Base-by-base conservation (phyloP, 768 basidiomycete species). In the Dictyophora rubrovolvata region DNA sequence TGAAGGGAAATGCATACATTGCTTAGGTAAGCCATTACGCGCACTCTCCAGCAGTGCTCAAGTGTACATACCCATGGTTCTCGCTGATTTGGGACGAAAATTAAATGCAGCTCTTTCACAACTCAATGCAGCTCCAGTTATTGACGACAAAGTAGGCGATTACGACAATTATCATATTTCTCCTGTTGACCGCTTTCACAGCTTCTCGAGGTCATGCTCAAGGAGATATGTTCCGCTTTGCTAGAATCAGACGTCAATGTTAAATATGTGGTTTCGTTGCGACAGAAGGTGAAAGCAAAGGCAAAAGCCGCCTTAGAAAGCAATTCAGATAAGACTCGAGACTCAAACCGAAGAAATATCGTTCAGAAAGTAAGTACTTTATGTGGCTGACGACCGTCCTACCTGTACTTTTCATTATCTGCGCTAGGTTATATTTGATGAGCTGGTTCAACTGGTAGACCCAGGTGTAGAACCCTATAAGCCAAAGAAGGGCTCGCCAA, bases 231-330 rank as follows among this genome's bases (percentile, higher is more conserved):
- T 51, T 81, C 92, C 22, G 95, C 95, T 10, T 75, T 98, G 34
- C 81, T 99, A 48, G 94, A 98, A 72, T 87, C 93, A 18, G 96
- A 99, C 73, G 95, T 99, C 64, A 99, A 99, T 69, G 95, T 99
- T 66, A 96, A 95, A 70, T 82, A 98, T 20, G 96, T 97, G 18
- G 81, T 91, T 5, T 82, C 83, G 42, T 71, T 96, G 58, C 83
- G 93, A 63, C 84, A 87, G 63, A 93, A 92, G 70, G 92, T 98
- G 67, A 93, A 94, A 71, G 75, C 81, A 2, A 93, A 92, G 68
- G 91, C 94, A 56, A 87, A 96, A 69, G 82, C 89, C 5, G 76
- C 85, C 20, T 69, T 93, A 21, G 92, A 93, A 64, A 73, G 75
- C 28, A 76, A 70, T 60, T 77, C 72, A 35, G 89, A 88, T 67